A percentile compares a stretch with the other conserved stretches of the same genome.
Conservation (phyloP, 2,329 filamentous ascomycete species). For the Ascosphaera apis region DNA sequence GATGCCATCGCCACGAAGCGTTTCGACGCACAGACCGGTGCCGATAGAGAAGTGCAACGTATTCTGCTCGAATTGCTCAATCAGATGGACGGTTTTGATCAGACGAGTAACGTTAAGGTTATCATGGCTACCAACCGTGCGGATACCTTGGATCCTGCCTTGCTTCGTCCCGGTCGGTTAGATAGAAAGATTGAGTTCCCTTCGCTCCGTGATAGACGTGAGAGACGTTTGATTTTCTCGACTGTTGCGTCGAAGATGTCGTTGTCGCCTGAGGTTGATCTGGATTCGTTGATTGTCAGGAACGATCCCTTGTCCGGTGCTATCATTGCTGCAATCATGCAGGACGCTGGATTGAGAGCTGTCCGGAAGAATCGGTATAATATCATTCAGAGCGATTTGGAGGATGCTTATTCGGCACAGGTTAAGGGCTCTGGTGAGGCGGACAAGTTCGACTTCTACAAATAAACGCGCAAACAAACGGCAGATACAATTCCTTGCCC, state of each 20-base stretch:
- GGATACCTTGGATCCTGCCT: conserved; percentile 83
- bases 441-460: conserved; percentile 26
- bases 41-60: conserved; percentile 94
- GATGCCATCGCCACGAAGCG: conserved; percentile 98
- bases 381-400: conserved; percentile 90
- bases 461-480: conserved; percentile 16
- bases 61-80: conserved; percentile 93
- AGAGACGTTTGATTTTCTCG: conserved; percentile 85
- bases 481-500: too few relatives aligned
- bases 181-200: conserved; percentile 99
- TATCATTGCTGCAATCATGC: conserved; percentile 97
- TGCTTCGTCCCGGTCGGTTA: conserved; percentile 81
- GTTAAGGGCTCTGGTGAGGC: conserved; percentile 63
- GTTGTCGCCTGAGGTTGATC: conserved; percentile 80
- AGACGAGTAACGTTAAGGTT: conserved; percentile 97
- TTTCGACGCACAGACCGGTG: conserved; percentile 95
- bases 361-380: conserved; percentile 98
- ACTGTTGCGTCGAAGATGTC: conserved; percentile 98
- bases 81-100: conserved; percentile 99
- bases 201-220: conserved; percentile 75
- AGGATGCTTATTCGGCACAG: conserved; percentile 91
- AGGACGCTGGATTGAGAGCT: conserved; percentile 82
- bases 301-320: conserved; percentile 91
- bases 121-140: conserved; percentile 99
- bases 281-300: conserved; percentile 86